Evolutionary conservation across 2,329 filamentous ascomycete species (phyloP).

Genomic region (Xylaria sp.): DNA sequence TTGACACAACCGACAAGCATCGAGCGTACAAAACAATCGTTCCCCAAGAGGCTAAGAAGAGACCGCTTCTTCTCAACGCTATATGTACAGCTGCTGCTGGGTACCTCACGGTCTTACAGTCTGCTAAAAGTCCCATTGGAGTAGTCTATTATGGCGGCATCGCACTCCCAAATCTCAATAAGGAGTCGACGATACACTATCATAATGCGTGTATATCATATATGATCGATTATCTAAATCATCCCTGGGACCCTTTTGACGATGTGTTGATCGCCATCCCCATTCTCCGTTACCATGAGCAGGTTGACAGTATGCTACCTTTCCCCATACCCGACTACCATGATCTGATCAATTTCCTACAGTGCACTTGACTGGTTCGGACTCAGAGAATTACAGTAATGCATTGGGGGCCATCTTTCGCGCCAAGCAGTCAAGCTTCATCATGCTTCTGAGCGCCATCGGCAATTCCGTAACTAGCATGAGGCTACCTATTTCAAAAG

Average conservation of each 20-base stretch:
- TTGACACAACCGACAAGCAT: constrained; percentile 13
- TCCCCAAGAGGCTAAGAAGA: constrained; percentile 5
- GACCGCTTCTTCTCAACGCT: constrained; percentile 13
- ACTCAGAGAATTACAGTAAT: constrained; percentile 13
- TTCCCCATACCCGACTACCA: neutral
- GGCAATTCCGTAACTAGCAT: too few relatives aligned
- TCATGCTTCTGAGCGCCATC: neutral
- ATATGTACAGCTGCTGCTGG: constrained; percentile 12
- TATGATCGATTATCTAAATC: constrained; percentile 14
- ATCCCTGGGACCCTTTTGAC: neutral
- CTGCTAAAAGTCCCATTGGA: neutral
- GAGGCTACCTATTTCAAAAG: neutral
- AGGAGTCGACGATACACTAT: constrained; percentile 13
- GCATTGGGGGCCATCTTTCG: constrained; percentile 5
- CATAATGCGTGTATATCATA: constrained; percentile 16
- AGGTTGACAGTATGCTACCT: constrained; percentile 1
- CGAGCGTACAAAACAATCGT: constrained; percentile 14
- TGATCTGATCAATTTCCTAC: neutral
- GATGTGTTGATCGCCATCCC: constrained; percentile 10
- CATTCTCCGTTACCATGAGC: constrained; percentile 11
- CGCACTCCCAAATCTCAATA: neutral
- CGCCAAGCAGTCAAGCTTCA: constrained; percentile 4
- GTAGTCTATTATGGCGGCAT: constrained; percentile 3
- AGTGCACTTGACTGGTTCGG: constrained; percentile 10
- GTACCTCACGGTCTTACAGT: constrained; percentile 9